A percentile compares a stretch with the other conserved stretches of the same genome.
These are phyloP conservation scores for Acanthamoeba lenticulata DNA, from an alignment of 208 protist species.

Conservation along the genomic window DNA sequence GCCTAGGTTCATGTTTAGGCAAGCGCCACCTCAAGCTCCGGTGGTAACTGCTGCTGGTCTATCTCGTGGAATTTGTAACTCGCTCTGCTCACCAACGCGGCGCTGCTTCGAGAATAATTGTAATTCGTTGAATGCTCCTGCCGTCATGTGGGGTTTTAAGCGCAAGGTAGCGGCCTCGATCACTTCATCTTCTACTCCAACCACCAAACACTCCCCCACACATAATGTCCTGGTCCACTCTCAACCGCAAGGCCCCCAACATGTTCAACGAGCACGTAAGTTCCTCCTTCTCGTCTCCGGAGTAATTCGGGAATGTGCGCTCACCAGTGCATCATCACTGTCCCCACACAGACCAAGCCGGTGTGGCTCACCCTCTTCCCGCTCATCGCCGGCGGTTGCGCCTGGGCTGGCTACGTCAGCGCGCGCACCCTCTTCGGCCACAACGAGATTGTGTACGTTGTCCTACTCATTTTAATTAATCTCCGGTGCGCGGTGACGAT, in stretches of 20 bases:
- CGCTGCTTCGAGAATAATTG: too few species aligned
- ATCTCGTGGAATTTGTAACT: too few species aligned
- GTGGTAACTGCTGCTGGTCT: too few species aligned
- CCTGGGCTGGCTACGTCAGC: slow-evolving; percentile 26
- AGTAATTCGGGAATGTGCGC: neutral
- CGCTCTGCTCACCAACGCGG: too few species aligned
- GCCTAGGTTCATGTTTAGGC: too few species aligned
- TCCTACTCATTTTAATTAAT: neutral
- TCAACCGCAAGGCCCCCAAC: neutral
- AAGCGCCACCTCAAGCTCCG: too few species aligned
- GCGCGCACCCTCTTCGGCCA: neutral
- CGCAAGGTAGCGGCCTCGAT: neutral
- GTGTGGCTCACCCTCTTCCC: slow-evolving; percentile 31
- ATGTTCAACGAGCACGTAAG: neutral
- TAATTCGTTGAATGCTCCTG: too few species aligned
- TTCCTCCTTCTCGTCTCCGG: neutral
- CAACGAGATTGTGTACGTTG: slow-evolving; percentile 44
- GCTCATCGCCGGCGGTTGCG: neutral
- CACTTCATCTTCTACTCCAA: neutral
- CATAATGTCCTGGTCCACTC: neutral
- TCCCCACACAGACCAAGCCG: neutral
- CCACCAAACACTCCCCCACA: neutral
- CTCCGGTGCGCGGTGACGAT: too few species aligned
- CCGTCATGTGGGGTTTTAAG: too few species aligned
- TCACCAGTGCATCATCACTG: neutral